Base-by-base conservation (phyloP, 192 early-diverging fungal species). In the Backusella westeae region DNA sequence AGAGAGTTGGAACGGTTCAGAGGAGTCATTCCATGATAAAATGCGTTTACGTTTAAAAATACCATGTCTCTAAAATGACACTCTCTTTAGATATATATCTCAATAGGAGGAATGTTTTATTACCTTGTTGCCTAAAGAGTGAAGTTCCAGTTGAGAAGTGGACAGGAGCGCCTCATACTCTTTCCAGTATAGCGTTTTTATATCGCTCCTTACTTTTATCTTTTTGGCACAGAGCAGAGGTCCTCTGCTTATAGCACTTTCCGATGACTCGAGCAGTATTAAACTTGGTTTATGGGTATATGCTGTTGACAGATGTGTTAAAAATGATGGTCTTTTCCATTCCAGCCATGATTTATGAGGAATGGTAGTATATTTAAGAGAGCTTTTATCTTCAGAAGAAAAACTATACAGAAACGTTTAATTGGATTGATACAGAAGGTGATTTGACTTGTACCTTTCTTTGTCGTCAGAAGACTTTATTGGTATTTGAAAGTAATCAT, bases 271-370 rank as follows among this genome's bases (percentile, higher is more conserved):
- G 12, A 63, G 10, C 23, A 14, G 56, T 26, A 63, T 63, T 63
- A 12, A 12, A 63, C 56, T 63, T 29, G 56, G 21, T 63, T 63
- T 63, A 63, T 63, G 56, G 23, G 56, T 63, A 12, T 63, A 63
- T 14, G 56, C 21, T 26, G 56, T 63, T 3, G 56, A 63, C 1
- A 63, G 1, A 63, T 26, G 56, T 63, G 56, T 63, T 63, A 63
- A 63, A 63, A 63, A 63, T 29, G 23, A 63, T 9, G 56, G 56
- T 63, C 56, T 63, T 63, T 63, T 63, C 56, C 23, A 59, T 63
- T 63, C 56, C 26, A 63, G 4, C 56, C 23, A 15, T 63, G 56
- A 29, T 63, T 10, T 63, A 29, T 63, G 56, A 26, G 56, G 56
- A 63, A 63, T 63, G 56, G 10, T 12, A 10, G 56, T 29, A 4